Evolutionary conservation across 495 filamentous ascomycete species (phyloP), one percentile per base, ranked within the genome.

Genomic region (Hypoxylon fragiforme): DNA sequence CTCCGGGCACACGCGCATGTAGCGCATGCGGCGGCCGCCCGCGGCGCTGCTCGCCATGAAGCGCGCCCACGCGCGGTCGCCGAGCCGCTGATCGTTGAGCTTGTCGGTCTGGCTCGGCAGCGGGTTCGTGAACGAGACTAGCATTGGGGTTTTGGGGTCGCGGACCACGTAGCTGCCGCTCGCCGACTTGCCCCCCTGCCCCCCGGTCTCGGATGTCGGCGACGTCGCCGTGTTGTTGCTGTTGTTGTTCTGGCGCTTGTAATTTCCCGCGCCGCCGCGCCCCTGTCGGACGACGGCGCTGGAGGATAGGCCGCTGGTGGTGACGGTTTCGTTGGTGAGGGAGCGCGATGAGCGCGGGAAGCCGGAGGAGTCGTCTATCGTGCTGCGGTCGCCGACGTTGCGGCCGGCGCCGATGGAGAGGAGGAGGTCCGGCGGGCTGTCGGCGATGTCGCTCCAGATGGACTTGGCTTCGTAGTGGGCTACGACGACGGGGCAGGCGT

Each of bases 401-500:
- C 61, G 48, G 9, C 71, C 50, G 57, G 73, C 37, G 16, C 79
- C 78, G 16, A 81, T 54, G 4, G 78, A 82, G 15, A 82, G 67
- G 18, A 82, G 47, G 0, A 81, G 55, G 52, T 82, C 79, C 0
- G 78, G 76, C 8, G 53, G 53, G 18, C 50, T 32, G 15, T 71
- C 43, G 3, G 34, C 57, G 12, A 72, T 51, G 46, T 78, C 69
- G 19, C 30, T 43, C 79, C 79, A 83, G 13, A 81, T 70, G 0
- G 75, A 63, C 28, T 74, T 72, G 0, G 72, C 57, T 49, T 84
- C 80, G 16, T 66, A 47, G 31, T 81, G 57, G 0, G 77, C 77
- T 30, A 81, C 52, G 6, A 60, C 38, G 1, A 76, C 63, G 9
- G 79, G 81, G 40, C 81, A 81, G 35, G 75, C 74, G 26, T 77